These are phyloP conservation scores for Penicillium psychrosexuale DNA, from an alignment of 2,329 filamentous ascomycete species.

Conservation along the genomic window DNA sequence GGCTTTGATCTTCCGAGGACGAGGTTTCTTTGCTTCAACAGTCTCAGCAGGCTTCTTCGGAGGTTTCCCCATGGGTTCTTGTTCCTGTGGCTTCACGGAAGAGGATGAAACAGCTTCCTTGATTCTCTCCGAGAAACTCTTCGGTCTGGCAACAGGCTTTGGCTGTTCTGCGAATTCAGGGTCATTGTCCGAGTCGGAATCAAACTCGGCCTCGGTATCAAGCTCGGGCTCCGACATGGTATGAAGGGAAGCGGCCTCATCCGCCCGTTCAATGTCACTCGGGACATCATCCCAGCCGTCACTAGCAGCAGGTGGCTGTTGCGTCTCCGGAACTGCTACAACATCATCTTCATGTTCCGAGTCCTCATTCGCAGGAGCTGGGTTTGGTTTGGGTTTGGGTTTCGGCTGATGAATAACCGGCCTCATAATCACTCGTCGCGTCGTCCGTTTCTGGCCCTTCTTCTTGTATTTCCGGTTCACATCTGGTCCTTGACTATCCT, in stretches of 20 bases:
- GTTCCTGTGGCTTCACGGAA: conserved; percentile 17
- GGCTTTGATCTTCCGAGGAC: conserved; percentile 41
- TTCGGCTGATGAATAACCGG: conserved; percentile 37
- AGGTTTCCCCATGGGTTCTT: neutral
- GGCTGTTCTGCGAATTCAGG: conserved; percentile 28
- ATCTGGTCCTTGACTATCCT: conserved; percentile 36
- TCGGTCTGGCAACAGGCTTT: conserved; percentile 21
- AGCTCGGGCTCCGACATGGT: conserved; percentile 31
- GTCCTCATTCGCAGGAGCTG: conserved; percentile 18
- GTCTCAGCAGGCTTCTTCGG: conserved; percentile 13
- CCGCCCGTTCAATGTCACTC: conserved; percentile 6
- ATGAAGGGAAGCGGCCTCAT: conserved; percentile 26
- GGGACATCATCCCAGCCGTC: conserved; percentile 12
- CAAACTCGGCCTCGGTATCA: conserved; percentile 19
- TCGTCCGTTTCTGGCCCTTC: conserved; percentile 50
- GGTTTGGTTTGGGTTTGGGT: conserved; percentile 23
- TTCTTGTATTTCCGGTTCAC: conserved; percentile 41
- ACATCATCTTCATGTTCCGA: conserved; percentile 29
- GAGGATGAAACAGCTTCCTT: conserved; percentile 34
- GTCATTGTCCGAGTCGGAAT: conserved; percentile 27
- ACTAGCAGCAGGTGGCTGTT: conserved; percentile 15
- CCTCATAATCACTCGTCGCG: conserved; percentile 44
- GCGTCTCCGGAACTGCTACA: conserved; percentile 31
- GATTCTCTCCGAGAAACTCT: conserved; percentile 38
- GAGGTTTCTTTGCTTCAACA: conserved; percentile 23